Evolutionary conservation across 2,329 filamentous ascomycete genomes (phyloP).

Genomic region (Teratosphaeria zuluensis): DNA sequence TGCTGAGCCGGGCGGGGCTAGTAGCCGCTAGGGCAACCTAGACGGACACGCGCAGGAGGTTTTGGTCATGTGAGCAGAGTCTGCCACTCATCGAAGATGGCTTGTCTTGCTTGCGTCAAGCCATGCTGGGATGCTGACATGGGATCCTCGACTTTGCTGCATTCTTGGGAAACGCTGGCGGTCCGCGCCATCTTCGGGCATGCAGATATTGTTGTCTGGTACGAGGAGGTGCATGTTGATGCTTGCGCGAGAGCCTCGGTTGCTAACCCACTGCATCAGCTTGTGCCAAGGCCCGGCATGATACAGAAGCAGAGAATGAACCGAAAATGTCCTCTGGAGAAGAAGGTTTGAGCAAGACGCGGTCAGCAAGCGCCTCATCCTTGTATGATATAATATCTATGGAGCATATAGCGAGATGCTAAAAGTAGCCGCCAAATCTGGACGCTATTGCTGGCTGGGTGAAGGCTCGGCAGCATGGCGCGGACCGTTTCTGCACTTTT

Average conservation of each 20-base stretch:
- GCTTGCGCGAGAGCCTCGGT: background rate
- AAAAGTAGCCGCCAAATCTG: background rate
- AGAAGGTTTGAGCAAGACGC: background rate
- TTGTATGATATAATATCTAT: background rate
- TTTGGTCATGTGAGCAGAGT: conserved; percentile 3
- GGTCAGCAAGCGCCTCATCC: background rate
- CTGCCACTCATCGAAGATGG: background rate
- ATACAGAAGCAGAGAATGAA: background rate
- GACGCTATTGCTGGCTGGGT: background rate
- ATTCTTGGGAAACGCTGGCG: background rate
- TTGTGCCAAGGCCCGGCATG: background rate
- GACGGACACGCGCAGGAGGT: background rate
- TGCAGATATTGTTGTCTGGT: background rate
- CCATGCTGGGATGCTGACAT: background rate
- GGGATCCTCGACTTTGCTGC: background rate
- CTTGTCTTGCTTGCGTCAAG: background rate
- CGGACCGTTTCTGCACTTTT: background rate
- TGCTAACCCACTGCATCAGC: background rate
- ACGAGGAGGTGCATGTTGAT: background rate
- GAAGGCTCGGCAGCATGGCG: background rate
- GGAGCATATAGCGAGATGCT: background rate
- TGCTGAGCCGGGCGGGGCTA: background rate
- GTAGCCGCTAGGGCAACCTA: background rate
- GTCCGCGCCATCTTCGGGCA: background rate
- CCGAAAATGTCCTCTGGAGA: background rate